These are phyloP conservation scores for Sphenostylis stenocarpa DNA, from an alignment of 306 rosid genomes.

Conservation along the genomic window DNA sequence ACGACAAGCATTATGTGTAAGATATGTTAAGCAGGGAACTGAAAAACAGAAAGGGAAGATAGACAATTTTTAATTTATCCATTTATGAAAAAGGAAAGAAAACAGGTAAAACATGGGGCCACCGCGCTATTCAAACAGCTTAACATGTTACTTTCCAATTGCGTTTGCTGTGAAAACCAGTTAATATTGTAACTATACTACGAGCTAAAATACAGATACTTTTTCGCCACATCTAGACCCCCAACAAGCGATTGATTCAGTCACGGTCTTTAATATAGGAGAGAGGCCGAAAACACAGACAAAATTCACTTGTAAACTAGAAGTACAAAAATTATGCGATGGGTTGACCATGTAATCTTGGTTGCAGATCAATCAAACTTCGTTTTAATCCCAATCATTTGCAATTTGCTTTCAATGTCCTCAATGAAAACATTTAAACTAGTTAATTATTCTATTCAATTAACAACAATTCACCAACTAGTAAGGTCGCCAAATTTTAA, in stretches of 20 bases:
- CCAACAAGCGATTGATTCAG: background rate
- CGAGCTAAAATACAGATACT: background rate
- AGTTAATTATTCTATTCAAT: background rate
- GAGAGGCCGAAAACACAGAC: background rate
- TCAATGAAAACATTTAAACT: background rate
- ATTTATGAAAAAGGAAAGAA: background rate
- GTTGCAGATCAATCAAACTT: constrained; percentile 17
- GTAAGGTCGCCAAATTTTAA: background rate
- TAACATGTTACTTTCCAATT: background rate
- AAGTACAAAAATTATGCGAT: background rate
- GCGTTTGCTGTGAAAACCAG: background rate
- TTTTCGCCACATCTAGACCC: background rate
- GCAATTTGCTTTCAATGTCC: constrained; percentile 5
- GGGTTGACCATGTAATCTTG: background rate
- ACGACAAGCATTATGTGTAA: background rate
- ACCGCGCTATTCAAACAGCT: background rate
- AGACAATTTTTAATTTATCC: background rate
- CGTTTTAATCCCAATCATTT: no score
- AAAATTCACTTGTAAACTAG: constrained; percentile 1
- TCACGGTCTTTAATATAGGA: background rate
- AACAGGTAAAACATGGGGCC: background rate
- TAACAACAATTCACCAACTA: background rate
- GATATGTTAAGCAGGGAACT: constrained; percentile 19
- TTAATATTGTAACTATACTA: background rate
- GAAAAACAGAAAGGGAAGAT: background rate